Evolutionary conservation across 2,329 filamentous ascomycete genomes (phyloP).

Genomic region (Iodosphaeria phyllophila): DNA sequence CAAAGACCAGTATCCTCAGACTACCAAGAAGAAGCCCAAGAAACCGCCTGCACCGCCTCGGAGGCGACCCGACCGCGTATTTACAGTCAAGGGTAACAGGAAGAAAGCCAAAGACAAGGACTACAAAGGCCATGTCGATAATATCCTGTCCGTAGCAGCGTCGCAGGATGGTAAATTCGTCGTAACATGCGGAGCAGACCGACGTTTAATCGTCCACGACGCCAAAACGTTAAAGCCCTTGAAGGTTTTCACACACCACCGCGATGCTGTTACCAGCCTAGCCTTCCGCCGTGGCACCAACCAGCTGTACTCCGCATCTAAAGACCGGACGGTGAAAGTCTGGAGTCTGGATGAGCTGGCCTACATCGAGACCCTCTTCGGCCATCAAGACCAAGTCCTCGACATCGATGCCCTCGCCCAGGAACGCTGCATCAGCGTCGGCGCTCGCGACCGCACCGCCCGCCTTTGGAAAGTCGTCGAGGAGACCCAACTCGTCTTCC

Average conservation of each 20-base stretch:
- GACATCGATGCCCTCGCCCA: slow-evolving; percentile 68
- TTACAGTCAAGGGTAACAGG: slow-evolving; percentile 41
- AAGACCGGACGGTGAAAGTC: slow-evolving; percentile 85
- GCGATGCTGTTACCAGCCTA: slow-evolving; percentile 69
- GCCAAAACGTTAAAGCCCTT: slow-evolving; percentile 60
- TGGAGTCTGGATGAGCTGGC: slow-evolving; percentile 87
- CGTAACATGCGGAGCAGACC: slow-evolving; percentile 75
- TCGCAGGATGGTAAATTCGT: slow-evolving; percentile 82
- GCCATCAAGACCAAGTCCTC: slow-evolving; percentile 80
- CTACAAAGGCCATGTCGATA: slow-evolving; percentile 61
- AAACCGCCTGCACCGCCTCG: slow-evolving; percentile 38
- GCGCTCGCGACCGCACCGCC: slow-evolving; percentile 77
- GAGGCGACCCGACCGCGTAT: slow-evolving; percentile 42
- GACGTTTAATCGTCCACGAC: slow-evolving; percentile 75
- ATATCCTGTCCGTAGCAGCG: slow-evolving; percentile 69
- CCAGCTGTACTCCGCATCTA: slow-evolving; percentile 79
- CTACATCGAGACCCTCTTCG: slow-evolving; percentile 90
- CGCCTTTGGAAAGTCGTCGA: slow-evolving; percentile 92
- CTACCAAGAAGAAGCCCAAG: slow-evolving; percentile 37
- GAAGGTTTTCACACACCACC: slow-evolving; percentile 77
- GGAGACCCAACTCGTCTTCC: slow-evolving; percentile 87
- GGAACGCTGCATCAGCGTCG: slow-evolving; percentile 81
- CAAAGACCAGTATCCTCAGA: slow-evolving; percentile 38
- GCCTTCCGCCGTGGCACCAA: slow-evolving; percentile 78
- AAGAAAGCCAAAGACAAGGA: slow-evolving; percentile 40